phyloP scores from a whole-genome alignment of 192 early-diverging fungal genomes.

The Gigaspora rosea region DNA sequence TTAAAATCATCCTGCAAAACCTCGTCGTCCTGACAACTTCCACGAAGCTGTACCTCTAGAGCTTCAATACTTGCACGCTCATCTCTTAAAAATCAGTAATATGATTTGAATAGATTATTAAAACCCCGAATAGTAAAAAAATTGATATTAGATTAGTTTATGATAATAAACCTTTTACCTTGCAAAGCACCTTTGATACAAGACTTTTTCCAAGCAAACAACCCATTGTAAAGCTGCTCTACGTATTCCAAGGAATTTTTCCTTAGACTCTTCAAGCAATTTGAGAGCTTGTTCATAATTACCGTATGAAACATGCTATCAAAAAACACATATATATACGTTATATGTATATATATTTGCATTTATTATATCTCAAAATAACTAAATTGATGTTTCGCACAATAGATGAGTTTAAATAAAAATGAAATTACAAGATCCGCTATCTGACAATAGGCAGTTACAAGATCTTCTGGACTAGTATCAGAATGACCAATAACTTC shows the following conservation, averaged over 20 bases:
- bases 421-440: slow-evolving; percentile 17
- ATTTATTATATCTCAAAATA: not conserved
- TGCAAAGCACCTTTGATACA: slow-evolving; percentile 19
- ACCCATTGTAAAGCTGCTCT: slow-evolving; percentile 14
- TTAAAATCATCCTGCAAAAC: slow-evolving; percentile 20
- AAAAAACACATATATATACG: not conserved
- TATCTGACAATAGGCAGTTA: slow-evolving; percentile 28
- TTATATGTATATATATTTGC: not conserved
- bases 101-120: not conserved
- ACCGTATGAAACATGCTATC: slow-evolving; percentile 23
- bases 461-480: slow-evolving; percentile 22
- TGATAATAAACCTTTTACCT: not conserved
- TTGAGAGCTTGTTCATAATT: slow-evolving; percentile 26
- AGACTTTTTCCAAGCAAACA: slow-evolving; percentile 21
- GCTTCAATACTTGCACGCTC: slow-evolving; percentile 23
- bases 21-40: slow-evolving; percentile 26
- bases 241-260: slow-evolving; percentile 15
- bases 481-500: not conserved
- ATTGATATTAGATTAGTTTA: not conserved
- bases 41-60: slow-evolving; percentile 24
- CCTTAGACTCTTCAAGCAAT: slow-evolving; percentile 9
- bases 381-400: not conserved
- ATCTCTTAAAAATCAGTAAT: slow-evolving; percentile 1
- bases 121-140: not conserved
- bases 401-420: not conserved